These are phyloP conservation scores for Cydonia oblonga DNA, from an alignment of 331 rosid genomes.

Conservation along the genomic window DNA sequence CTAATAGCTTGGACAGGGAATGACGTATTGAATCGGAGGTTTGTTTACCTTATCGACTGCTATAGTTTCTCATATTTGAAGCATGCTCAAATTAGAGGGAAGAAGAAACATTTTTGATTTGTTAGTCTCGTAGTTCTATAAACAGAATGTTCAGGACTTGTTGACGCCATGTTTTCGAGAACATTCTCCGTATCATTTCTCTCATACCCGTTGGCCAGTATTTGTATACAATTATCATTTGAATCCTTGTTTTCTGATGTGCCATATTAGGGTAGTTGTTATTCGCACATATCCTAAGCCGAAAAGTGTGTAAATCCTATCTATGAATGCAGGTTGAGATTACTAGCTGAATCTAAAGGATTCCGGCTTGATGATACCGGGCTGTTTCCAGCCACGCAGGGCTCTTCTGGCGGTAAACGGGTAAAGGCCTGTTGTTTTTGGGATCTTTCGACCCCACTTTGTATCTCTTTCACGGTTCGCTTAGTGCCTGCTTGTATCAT, in stretches of 20 bases:
- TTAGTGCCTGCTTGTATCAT: background rate
- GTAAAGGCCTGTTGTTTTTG: slow-evolving; percentile 23
- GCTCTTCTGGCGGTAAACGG: slow-evolving; percentile 54
- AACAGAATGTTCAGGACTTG: background rate
- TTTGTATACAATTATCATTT: background rate
- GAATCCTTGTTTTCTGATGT: background rate
- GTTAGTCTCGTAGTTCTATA: background rate
- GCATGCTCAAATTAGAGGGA: background rate
- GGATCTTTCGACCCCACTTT: background rate
- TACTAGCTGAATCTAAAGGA: slow-evolving; percentile 82
- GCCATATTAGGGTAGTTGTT: background rate
- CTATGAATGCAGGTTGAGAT: slow-evolving; percentile 56
- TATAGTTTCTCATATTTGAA: background rate
- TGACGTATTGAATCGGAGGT: slow-evolving; percentile 90
- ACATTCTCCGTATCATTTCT: background rate
- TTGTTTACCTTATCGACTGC: slow-evolving; percentile 2
- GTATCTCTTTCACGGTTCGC: background rate
- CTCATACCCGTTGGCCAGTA: background rate
- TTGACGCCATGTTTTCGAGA: background rate
- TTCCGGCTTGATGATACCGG: slow-evolving; percentile 89
- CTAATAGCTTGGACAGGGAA: slow-evolving; percentile 88
- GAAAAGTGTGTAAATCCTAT: background rate
- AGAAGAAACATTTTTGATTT: background rate
- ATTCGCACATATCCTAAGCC: background rate
- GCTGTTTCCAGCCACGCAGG: slow-evolving; percentile 53